Base-by-base conservation (phyloP, 768 basidiomycete genomes). In the Rhodosporidiobolus sp. region DNA sequence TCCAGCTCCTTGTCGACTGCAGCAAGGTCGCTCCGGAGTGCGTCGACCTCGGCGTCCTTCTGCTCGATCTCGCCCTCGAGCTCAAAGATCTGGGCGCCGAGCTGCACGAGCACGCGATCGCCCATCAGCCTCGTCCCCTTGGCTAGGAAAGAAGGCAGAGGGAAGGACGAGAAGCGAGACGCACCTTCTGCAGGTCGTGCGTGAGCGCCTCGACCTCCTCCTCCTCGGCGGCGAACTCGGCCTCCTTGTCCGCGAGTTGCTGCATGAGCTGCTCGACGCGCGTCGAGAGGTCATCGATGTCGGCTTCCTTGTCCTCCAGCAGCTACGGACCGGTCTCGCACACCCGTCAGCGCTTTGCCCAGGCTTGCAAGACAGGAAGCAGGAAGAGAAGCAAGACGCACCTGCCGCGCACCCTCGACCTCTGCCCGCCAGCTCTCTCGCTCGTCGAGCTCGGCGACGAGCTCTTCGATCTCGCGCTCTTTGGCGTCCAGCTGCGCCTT, bases 31-130 rank as follows among this genome's bases (percentile, higher is more conserved):
- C 85, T 87, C 61, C 90, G 76, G 57, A 83, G 79, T 43, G 86
- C 79, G 12, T 74, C 57, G 54, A 82, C 75, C 24, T 78, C 63
- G 1, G 70, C 76, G 55, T 78, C 77, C 48, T 80, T 75, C 38
- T 80, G 84, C 72, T 94, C 92, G 64, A 88, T 86, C 78, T 93
- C 90, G 70, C 95, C 92, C 79, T 98, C 95, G 1, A 95, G 85
- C 55, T 87, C 83, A 80, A 90, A 93, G 16, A 96, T 86, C 65
- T 84, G 83, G 71, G 91, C 88, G 10, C 91, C 87, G 45, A 82
- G 80, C 83, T 83, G 70, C 19, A 28, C 11, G 43, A 12, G 22
- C 16, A 20, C 30, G 10, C 17, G 43, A 10, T 11, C 26, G 5
- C 8, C 17, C 17, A 30, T 24, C 22, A 50, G 43, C 28, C 3